Base-by-base conservation (phyloP, 208 protist genomes). In the Herpetomonas tarakana region DNA sequence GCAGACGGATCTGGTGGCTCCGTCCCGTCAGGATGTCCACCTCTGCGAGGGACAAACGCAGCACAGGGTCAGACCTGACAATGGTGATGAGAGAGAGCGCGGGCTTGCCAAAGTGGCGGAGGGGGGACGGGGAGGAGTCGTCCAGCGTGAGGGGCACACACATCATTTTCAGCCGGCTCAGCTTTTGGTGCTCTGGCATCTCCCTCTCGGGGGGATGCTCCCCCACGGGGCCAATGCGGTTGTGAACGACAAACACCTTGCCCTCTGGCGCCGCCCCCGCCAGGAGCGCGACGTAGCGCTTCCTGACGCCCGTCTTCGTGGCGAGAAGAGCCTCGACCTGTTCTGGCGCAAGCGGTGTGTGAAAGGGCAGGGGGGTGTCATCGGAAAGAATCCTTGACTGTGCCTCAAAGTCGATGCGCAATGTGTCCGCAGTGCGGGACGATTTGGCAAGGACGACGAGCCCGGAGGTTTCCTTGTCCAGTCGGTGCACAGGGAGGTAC, bases 381-480 rank as follows among this genome's bases (percentile, higher is more conserved):
- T n/a, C n/a, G n/a, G n/a, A n/a, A n/a, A n/a, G n/a, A n/a, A n/a
- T n/a, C n/a, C n/a, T n/a, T n/a, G 84, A 83, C 55, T 86, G 78
- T 11, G 52, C 12, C 58, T 80, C 76, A 69, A 93, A 83, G 47
- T 81, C 63, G 3, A 19, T 25, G 0, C 81, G 74, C 1, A 94
- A 56, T 6, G 19, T 9, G 29, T 60, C 47, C 2, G 88, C 82
- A 1, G 74, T 69, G 11, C 16, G 25, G 4, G 55, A 31, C 11
- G 62, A 59, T 46, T 74, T 76, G 3, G 72, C 81, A 19, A 96
- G 26, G 31, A 91, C 78, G 26, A 93, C 68, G 4, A 91, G 56
- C 18, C 90, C 90, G 2, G 86, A 92, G 21, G 90, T 96, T 56
- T 96, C 86, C 76, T 93, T 93, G 65, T 96, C 90, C 11, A 96